Base-by-base conservation (phyloP, 495 filamentous ascomycete genomes). In the Aspergillus saccharolyticus region DNA sequence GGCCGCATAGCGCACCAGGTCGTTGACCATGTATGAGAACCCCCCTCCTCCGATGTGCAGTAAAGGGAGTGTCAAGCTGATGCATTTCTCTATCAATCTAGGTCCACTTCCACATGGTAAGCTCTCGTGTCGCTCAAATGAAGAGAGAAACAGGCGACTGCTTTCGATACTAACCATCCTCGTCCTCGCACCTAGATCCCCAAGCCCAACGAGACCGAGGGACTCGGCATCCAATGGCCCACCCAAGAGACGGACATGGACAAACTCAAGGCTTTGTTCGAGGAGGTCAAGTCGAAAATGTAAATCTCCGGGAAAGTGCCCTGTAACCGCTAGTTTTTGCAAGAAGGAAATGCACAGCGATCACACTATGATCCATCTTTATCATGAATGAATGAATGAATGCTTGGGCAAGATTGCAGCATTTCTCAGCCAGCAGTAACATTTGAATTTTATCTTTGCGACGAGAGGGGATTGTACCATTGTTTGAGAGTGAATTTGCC, bases 71-170 rank as follows among this genome's bases (percentile, higher is more conserved):
- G 9, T n/a, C 4, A 47, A 24, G 25, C n/a, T 42, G 19, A n/a
- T n/a, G n/a, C n/a, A 25, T 6, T 30, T 43, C 47, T 56, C 1
- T 7, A 28, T 15, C 12, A 48, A 8, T 49, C 18, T 62, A 90
- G 87, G 87, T 94, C 30, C 92, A 96, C 75, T 93, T 96, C 75
- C 94, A 98, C 70, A 87, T 97, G 85, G 89, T 91, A 80, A 58
- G 80, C 68, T 51, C 20, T 30, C 4, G 16, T 24, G 16, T 33
- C 10, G 17, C 3, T 28, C 20, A 15, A 7, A 28, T 3, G 3
- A 28, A 9, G 25, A 3, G 3, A 28, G 25, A 9, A 3, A 28
- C 25, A 28, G 7, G 8, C 1, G 18, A 20, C 16, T 47, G 45
- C 5, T 28, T 17, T 21, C 4, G 10, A 45, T 60, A 50, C 66